Evolutionary conservation across 1,139 yeast species (phyloP), one percentile per base, ranked within the genome.

Genomic region (Keqinozyma sinolaborantium): DNA sequence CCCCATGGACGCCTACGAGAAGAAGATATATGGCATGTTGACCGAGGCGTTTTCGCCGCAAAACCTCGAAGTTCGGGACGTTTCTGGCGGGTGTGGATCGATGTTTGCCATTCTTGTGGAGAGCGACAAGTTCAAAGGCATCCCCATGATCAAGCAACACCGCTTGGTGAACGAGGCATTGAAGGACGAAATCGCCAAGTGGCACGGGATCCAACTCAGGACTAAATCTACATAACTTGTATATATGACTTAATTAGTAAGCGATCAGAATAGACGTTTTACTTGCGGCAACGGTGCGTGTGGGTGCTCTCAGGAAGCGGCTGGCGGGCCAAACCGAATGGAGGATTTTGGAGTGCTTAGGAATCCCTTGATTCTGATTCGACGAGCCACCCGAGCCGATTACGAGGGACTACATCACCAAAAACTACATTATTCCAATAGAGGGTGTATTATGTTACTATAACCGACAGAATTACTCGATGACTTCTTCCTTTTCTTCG

Each of bases 21-120:
- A 62, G 33, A 70, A 79, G 51, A 74, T 88, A 25, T 81, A 66
- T 50, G 60, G 68, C 24, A 77, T 78, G 34, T 66, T 88, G 30
- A 48, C 68, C 13, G 56, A 64, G 13, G 70, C 71, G 34, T 73
- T 88, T 31, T 45, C 60, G 11, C 96, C 97, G 1, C 53, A 61
- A 21, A 61, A 59, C 27, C 61, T 88, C 30, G 69, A 70, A 30
- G 95, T 90, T 7, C 68, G 70, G 42, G 98, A 92, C 53, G 81
- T 90, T 4, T 81, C 94, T 16, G 97, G 75, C 14, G 98, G 99
- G 0, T 94, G 98, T 62, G 99, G 99, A 0, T 88, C 97, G 3
- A 92, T 92, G 97, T 94, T 87, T 61, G 88, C 95, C 28, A 92
- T 92, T 31, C 66, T 73, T 39, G 76, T 94, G 14, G 84, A 80